Percentiles rank a stretch among this genome's conserved stretches.
Conservation (phyloP, 2,329 filamentous ascomycete genomes). For the Fusarium succisae region DNA sequence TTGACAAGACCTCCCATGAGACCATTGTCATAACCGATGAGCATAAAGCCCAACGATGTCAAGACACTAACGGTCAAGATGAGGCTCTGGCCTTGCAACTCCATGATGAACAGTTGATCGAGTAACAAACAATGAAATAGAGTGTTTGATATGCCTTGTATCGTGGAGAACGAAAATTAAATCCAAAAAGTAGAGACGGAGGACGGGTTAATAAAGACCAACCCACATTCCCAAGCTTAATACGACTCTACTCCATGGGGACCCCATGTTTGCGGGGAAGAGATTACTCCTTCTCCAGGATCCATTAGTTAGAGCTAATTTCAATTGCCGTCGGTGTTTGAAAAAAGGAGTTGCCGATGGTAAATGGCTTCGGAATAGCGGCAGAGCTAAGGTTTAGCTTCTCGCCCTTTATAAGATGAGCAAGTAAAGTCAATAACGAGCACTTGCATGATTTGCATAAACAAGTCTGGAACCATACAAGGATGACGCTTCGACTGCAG, state of each 20-base stretch:
- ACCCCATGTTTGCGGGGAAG: conserved; percentile 26
- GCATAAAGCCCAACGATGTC: conserved; percentile 58
- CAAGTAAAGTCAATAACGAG: background rate
- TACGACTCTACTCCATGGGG: conserved; percentile 7
- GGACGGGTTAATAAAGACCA: conserved; percentile 18
- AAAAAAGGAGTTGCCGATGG: background rate
- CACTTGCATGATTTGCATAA: background rate
- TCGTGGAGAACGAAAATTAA: background rate
- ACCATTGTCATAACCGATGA: conserved; percentile 60
- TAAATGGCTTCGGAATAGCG: background rate
- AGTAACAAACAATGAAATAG: background rate
- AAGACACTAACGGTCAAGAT: conserved; percentile 54
- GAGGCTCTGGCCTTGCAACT: conserved; percentile 48
- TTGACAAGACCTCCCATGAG: conserved; percentile 55
- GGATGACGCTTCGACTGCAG: conserved; percentile 15
- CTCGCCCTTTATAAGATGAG: conserved; percentile 6
- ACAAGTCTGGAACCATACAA: background rate
- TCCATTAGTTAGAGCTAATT: background rate
- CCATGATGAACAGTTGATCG: background rate
- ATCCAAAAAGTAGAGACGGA: background rate
- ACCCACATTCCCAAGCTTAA: background rate
- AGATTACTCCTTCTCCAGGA: background rate
- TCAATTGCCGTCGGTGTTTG: conserved; percentile 24
- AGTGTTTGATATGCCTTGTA: background rate
- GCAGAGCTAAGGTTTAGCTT: background rate